phyloP scores from a whole-genome alignment of 2,329 filamentous ascomycete genomes.

The Botrytis deweyae region DNA sequence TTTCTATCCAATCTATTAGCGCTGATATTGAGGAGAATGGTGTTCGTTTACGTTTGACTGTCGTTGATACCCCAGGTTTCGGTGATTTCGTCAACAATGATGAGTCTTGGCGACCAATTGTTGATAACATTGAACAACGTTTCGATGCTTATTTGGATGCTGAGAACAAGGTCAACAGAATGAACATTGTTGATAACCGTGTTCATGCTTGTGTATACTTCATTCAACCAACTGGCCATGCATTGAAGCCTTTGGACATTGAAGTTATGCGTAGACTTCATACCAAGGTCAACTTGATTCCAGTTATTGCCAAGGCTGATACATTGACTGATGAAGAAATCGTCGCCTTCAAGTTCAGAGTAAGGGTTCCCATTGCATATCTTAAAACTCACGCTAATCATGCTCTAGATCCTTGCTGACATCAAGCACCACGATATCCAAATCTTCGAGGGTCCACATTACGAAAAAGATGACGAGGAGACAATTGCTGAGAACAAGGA shows the following conservation, averaged over 20 bases:
- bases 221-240: constrained; percentile 98
- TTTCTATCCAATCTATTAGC: constrained; percentile 91
- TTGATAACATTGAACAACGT: constrained; percentile 99
- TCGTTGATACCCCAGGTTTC: constrained; percentile 96
- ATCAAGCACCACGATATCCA: constrained; percentile 97
- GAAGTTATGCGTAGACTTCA: constrained; percentile 99
- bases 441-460: constrained; percentile 97
- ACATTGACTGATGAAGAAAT: constrained; percentile 98
- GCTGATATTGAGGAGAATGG: constrained; percentile 98
- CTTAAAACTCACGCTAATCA: constrained; percentile 24
- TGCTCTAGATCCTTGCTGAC: constrained; percentile 83
- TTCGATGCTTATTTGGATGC: constrained; percentile 98
- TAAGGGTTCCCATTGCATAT: constrained; percentile 52
- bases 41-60: constrained; percentile 90
- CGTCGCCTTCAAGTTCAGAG: constrained; percentile 88
- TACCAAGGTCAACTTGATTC: constrained; percentile 99
- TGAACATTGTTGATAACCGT: constrained; percentile 99
- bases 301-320: constrained; percentile 97
- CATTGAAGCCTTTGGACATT: constrained; percentile 95
- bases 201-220: constrained; percentile 99
- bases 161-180: constrained; percentile 99
- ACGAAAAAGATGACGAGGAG: constrained; percentile 98
- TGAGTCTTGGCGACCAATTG: constrained; percentile 97
- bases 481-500: constrained; percentile 99
- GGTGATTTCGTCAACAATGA: constrained; percentile 99